Evolutionary conservation across 1,284 basidiomycete species (phyloP), one percentile per base, ranked within the genome.

Genomic region (Stygiomarasmius scandens): DNA sequence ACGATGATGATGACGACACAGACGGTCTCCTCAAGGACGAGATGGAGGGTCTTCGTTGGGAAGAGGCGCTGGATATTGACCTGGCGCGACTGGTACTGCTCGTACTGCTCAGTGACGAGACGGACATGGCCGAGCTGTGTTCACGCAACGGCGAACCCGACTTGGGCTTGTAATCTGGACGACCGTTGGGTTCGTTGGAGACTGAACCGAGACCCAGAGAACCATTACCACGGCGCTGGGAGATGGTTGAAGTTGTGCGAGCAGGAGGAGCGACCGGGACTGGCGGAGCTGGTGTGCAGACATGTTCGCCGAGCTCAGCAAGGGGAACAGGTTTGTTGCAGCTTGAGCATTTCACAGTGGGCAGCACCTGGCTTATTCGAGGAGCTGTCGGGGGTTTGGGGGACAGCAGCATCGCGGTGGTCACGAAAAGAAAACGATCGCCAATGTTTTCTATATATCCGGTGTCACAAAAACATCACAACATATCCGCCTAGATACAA

Each of bases 271-370:
- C 59, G 61, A 66, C 47, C 81, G 29, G 81, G 11, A 76, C 64
- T 10, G 83, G 76, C 10, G 80, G 79, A 16, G 76, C 64, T 22
- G 77, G 68, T 11, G 75, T 58, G 69, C 92, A 94, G 65, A 86
- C 76, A 69, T 94, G 92, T 59, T 91, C 89, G 47, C 85, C 84
- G 41, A 94, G 84, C 32, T 85, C 78, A 52, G 79, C 75, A 51
- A 94, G 78, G 32, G 87, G 83, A 38, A 95, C 90, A 2, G 82
- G 83, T 27, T 77, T 74, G 63, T 77, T 74, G 70, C 93, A 95
- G 41, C 76, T 87, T 2, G 91, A 92, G 71, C 93, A 95, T 69
- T 89, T 95, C 60, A 94, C 88, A 1, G 85, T 81, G 2, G 93
- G 91, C 16, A 95, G 77, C 52, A 89, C 70, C 71, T 92, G 87